These are phyloP conservation scores for Fragaria vesca DNA, from an alignment of 306 rosid species.

Conservation along the genomic window DNA sequence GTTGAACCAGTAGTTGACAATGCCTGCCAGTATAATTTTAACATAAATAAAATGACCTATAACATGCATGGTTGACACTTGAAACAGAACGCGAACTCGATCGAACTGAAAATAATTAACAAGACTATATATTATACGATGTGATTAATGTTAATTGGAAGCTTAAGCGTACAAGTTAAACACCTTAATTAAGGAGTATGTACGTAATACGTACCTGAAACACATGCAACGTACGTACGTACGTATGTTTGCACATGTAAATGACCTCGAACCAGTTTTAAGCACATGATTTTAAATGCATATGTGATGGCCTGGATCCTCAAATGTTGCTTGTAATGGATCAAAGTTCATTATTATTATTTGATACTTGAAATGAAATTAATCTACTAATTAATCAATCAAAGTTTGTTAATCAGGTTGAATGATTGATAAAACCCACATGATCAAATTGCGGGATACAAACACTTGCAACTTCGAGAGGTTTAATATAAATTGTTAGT, in stretches of 20 bases:
- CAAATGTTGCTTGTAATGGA: background rate
- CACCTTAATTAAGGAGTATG: background rate
- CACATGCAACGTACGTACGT: background rate
- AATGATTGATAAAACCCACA: background rate
- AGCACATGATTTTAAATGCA: background rate
- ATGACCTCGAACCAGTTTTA: background rate
- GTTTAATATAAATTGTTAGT: background rate
- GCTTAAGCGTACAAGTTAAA: background rate
- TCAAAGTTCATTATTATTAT: background rate
- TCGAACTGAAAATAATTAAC: background rate
- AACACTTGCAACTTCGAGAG: background rate
- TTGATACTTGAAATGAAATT: slow-evolving; percentile 1
- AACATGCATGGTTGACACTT: slow-evolving; percentile 1
- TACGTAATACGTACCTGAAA: background rate
- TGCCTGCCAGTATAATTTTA: background rate
- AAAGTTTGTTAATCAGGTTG: background rate
- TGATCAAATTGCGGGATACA: background rate
- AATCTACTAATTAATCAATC: background rate
- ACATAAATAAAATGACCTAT: background rate
- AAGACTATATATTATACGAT: background rate
- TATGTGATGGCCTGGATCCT: background rate
- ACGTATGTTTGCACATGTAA: background rate
- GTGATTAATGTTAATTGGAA: too few relatives aligned
- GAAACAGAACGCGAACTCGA: background rate
- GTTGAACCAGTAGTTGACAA: background rate